phyloP scores from a whole-genome alignment of 257 asterid species.

The Eustoma russellianum region DNA sequence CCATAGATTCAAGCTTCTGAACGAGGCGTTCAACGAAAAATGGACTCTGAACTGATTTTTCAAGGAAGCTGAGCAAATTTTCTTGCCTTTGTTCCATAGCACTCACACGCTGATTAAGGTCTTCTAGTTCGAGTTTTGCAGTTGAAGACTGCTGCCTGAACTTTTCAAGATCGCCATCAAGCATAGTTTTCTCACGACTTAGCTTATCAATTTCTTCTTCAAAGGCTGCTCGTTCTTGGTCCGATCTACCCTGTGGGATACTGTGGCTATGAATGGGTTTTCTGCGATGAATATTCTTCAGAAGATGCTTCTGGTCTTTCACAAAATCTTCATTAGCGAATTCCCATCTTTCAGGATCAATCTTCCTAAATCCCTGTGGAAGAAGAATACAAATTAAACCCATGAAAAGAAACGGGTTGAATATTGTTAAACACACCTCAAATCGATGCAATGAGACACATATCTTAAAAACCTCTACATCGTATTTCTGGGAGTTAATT shows the following conservation, averaged over 20 bases:
- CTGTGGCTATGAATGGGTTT: slow-evolving; percentile 98
- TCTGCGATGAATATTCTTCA: slow-evolving; percentile 79
- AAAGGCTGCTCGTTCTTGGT: slow-evolving; percentile 69
- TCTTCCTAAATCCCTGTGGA: slow-evolving; percentile 83
- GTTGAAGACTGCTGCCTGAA: slow-evolving; percentile 56
- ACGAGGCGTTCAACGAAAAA: slow-evolving; percentile 54
- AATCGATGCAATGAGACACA: too few species aligned
- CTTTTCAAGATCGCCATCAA: slow-evolving; percentile 39
- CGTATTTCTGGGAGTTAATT: too few species aligned
- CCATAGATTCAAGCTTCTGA: slow-evolving; percentile 75
- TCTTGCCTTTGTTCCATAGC: slow-evolving; percentile 73
- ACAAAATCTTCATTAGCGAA: slow-evolving; percentile 84
- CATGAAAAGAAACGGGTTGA: too few species aligned
- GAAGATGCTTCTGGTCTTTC: slow-evolving; percentile 84
- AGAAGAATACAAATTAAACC: background rate
- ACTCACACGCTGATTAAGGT: slow-evolving; percentile 41
- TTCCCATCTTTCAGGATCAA: slow-evolving; percentile 95
- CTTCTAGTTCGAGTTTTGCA: slow-evolving; percentile 51
- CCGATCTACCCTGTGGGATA: slow-evolving; percentile 66
- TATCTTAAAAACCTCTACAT: too few species aligned
- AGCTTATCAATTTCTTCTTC: slow-evolving; percentile 90
- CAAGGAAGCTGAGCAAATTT: slow-evolving; percentile 39
- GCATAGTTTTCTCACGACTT: slow-evolving; percentile 55
- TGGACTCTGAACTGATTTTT: slow-evolving; percentile 57
- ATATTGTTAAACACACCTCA: too few species aligned